Evolutionary conservation across 2,329 filamentous ascomycete species (phyloP).

Genomic region (Lojkania enalia): DNA sequence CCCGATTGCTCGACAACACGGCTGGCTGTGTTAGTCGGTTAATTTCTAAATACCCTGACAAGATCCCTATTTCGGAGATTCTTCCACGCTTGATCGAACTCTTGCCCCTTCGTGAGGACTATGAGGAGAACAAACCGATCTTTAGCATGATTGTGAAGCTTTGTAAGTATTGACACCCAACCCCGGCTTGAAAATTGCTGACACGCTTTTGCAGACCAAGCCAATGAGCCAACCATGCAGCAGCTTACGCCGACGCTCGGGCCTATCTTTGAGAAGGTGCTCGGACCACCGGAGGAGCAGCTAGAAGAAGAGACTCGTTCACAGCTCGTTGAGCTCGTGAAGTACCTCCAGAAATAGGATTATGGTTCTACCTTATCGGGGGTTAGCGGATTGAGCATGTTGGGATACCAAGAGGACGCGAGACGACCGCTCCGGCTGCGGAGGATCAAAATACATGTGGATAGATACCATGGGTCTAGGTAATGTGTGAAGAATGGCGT

Average conservation of each 20-base stretch:
- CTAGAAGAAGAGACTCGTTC: conserved; percentile 71
- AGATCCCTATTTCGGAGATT: conserved; percentile 77
- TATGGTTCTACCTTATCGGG: too few relatives aligned
- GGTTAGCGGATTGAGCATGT: conserved; percentile 16
- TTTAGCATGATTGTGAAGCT: conserved; percentile 88
- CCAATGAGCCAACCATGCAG: conserved; percentile 69
- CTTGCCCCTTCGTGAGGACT: conserved; percentile 89
- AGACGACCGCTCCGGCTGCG: too few relatives aligned
- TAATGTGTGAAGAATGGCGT: too few relatives aligned
- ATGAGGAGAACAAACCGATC: conserved; percentile 92
- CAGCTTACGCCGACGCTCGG: conserved; percentile 70
- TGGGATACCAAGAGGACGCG: conserved; percentile 8
- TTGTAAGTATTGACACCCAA: conserved; percentile 59
- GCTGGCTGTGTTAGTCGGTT: conserved; percentile 89
- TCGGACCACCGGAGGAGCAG: conserved; percentile 73
- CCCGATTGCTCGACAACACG: conserved; percentile 88
- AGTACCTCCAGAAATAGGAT: conserved; percentile 50
- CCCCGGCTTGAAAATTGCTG: conserved; percentile 5
- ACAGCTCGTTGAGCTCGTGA: conserved; percentile 67
- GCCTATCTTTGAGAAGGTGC: conserved; percentile 72
- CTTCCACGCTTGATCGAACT: conserved; percentile 78
- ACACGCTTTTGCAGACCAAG: conserved; percentile 57
- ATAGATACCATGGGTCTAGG: conserved; percentile 28
- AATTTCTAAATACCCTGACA: conserved; percentile 86
- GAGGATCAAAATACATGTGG: conserved; percentile 11